A percentile compares a stretch with the other conserved stretches of the same genome.
Evolutionary conservation across 441 rosid species (phyloP).

Genomic region (Euphorbia corollata): DNA sequence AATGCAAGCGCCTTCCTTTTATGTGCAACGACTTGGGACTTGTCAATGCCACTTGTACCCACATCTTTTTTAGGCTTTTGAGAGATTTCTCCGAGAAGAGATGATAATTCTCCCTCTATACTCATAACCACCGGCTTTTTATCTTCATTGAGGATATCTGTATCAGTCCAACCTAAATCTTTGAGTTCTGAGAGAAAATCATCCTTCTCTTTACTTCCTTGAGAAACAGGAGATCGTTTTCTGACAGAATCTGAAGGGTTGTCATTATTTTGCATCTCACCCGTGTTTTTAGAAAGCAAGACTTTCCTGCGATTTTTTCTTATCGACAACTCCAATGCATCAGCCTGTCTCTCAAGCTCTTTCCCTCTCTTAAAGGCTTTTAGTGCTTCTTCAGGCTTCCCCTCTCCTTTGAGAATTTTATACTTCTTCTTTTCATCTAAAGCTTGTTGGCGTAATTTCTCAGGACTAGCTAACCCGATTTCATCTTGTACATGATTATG

Average conservation of each 20-base stretch:
- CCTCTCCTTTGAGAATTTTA: constrained; percentile 65
- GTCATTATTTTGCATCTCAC: constrained; percentile 41
- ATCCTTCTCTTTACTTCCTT: constrained; percentile 43
- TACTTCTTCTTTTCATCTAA: constrained; percentile 63
- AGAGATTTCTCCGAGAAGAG: constrained; percentile 60
- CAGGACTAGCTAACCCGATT: constrained; percentile 43
- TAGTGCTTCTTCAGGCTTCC: constrained; percentile 77
- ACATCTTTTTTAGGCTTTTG: constrained; percentile 29
- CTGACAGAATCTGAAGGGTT: constrained; percentile 36
- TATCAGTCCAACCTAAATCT: constrained; percentile 80
- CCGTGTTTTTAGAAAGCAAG: constrained; percentile 27
- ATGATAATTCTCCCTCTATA: constrained; percentile 75
- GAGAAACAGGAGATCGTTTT: constrained; percentile 32
- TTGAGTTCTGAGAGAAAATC: constrained; percentile 63
- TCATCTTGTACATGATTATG: constrained; percentile 25
- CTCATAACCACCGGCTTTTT: constrained; percentile 43
- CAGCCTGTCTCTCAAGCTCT: constrained; percentile 90
- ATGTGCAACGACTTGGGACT: constrained; percentile 52
- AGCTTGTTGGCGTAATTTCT: constrained; percentile 67
- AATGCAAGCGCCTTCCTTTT: constrained; percentile 71
- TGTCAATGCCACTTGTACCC: constrained; percentile 40
- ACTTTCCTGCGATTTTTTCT: constrained; percentile 51
- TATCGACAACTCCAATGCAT: constrained; percentile 53
- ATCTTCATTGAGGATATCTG: constrained; percentile 40
- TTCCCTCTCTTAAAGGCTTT: constrained; percentile 86